These are phyloP conservation scores for Geranium rotundifolium DNA, from an alignment of 345 rosid genomes.

Conservation along the genomic window DNA sequence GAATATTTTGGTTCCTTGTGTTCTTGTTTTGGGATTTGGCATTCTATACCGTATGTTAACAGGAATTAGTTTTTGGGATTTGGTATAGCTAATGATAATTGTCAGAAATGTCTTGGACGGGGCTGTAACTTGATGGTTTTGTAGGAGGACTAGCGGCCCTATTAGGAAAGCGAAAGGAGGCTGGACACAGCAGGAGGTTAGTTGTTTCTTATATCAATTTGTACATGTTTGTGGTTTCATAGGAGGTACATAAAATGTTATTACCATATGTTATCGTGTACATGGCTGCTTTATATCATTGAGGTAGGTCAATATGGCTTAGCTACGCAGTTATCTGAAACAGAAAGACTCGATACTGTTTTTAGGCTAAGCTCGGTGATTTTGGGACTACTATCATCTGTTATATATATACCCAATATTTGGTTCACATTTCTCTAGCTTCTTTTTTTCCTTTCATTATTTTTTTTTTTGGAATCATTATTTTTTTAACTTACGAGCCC, in stretches of 20 bases:
- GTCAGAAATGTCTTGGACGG: not conserved
- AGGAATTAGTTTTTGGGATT: not conserved
- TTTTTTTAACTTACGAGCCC: not conserved
- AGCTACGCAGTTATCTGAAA: not conserved
- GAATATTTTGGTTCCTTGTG: not conserved
- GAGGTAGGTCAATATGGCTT: not conserved
- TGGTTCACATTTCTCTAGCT: not conserved
- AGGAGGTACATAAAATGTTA: not conserved
- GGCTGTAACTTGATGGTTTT: conserved; percentile 12
- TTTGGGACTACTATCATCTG: not conserved
- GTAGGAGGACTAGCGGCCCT: conserved; percentile 81
- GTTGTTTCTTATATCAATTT: not conserved
- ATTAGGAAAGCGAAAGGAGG: conserved; percentile 84
- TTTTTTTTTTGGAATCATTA: too few relatives aligned
- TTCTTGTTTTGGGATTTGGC: not conserved
- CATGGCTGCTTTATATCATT: not conserved
- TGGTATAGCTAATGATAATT: not conserved
- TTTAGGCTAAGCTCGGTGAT: not conserved
- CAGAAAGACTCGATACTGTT: too few relatives aligned
- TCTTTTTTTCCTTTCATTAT: not conserved
- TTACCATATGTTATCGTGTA: not conserved
- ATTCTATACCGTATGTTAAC: too few relatives aligned
- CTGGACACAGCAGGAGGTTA: conserved; percentile 82
- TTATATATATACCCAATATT: too few relatives aligned
- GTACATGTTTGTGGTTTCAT: too few relatives aligned